phyloP scores from a whole-genome alignment of 495 filamentous ascomycete species.

The Penicillium ucsense region DNA sequence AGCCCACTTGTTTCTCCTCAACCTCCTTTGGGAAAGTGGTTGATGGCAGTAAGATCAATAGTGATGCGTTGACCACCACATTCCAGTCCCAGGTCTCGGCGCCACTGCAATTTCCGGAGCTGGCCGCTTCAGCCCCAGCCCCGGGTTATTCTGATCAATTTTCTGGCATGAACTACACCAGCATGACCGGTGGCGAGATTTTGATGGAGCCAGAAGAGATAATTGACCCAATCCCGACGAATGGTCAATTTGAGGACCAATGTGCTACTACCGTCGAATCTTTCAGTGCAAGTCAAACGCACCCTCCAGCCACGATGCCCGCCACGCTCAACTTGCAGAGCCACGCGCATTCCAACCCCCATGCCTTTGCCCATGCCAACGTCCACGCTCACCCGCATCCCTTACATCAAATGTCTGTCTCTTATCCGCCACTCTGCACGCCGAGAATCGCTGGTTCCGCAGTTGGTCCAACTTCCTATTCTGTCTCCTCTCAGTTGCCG shows the following conservation, averaged over 20 bases:
- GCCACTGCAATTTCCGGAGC: too few relatives aligned
- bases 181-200: slow-evolving; percentile 19
- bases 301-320: slow-evolving; percentile 1
- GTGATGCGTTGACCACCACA: too few relatives aligned
- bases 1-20: background rate
- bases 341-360: background rate
- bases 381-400: slow-evolving; percentile 13
- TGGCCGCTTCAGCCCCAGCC: background rate
- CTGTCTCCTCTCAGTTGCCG: slow-evolving; percentile 6
- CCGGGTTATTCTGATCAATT: slow-evolving; percentile 8
- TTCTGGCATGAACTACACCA: slow-evolving; percentile 10
- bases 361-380: slow-evolving; percentile 2
- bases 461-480: slow-evolving; percentile 20
- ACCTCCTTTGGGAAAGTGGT: background rate
- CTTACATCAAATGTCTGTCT: slow-evolving; percentile 27
- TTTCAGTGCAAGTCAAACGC: background rate
- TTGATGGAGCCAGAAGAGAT: slow-evolving; percentile 25
- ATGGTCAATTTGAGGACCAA: background rate
- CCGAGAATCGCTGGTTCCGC: slow-evolving; percentile 11
- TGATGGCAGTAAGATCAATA: too few relatives aligned
- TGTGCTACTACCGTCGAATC: too few relatives aligned
- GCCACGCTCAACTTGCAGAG: slow-evolving; percentile 7
- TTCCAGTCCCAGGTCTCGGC: too few relatives aligned
- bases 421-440: slow-evolving; percentile 31
- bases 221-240: slow-evolving; percentile 11